Evolutionary conservation across 257 asterid genomes (phyloP).

Genomic region (Cordia subcordata): DNA sequence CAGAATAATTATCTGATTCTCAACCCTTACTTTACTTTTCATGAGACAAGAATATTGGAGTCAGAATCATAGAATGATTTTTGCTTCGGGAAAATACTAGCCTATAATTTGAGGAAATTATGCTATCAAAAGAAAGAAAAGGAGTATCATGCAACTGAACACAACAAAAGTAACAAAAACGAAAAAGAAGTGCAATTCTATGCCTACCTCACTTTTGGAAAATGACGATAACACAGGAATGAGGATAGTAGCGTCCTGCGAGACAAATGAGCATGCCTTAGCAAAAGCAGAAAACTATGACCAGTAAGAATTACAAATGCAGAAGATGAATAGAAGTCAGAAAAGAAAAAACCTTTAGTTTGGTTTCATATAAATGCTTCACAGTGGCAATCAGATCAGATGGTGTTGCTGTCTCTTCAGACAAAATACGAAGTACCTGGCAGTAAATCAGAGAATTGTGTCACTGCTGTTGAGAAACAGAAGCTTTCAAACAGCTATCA

Average conservation of each 20-base stretch:
- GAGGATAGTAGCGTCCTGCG: conserved; percentile 95
- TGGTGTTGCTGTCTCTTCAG: conserved; percentile 80
- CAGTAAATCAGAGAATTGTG: conserved; percentile 17
- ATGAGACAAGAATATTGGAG: no score
- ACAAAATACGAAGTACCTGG: conserved; percentile 75
- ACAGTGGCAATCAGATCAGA: conserved; percentile 72
- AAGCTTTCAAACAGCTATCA: neutral
- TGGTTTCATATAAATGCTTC: conserved; percentile 75
- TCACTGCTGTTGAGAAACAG: conserved; percentile 9
- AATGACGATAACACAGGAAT: conserved; percentile 84
- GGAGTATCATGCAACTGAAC: conserved; percentile 2
- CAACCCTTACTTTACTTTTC: no score
- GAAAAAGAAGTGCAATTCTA: conserved; percentile 10
- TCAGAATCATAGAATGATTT: no score
- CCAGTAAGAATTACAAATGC: neutral
- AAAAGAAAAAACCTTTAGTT: conserved; percentile 57
- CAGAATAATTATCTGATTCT: no score
- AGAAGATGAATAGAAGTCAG: conserved; percentile 1
- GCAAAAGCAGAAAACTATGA: conserved; percentile 11
- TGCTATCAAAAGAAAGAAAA: neutral
- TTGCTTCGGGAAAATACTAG: neutral
- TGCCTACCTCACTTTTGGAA: conserved; percentile 80
- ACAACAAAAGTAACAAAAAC: conserved; percentile 5
- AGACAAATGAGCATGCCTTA: conserved; percentile 22
- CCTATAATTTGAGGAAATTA: neutral